Evolutionary conservation across 2,329 filamentous ascomycete species (phyloP).

Genomic region (Microsporum audouinii): DNA sequence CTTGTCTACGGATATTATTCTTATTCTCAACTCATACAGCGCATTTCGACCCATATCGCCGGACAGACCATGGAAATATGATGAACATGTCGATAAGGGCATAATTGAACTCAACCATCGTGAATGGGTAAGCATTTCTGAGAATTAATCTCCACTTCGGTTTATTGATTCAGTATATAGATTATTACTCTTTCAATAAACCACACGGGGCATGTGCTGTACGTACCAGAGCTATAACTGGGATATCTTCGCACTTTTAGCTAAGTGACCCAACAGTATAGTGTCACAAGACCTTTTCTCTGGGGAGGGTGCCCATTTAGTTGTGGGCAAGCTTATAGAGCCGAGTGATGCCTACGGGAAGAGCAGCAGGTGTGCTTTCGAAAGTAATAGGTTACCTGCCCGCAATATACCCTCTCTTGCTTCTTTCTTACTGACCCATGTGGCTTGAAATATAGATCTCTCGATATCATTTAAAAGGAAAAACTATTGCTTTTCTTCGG

Average conservation of each 20-base stretch:
- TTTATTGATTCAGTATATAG: slow-evolving; percentile 14
- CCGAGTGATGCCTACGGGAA: not conserved
- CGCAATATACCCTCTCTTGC: not conserved
- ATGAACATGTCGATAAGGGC: not conserved
- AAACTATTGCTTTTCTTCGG: slow-evolving; percentile 27
- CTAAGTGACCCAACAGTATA: not conserved
- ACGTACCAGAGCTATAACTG: not conserved
- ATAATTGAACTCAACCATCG: slow-evolving; percentile 1
- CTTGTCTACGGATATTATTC: not conserved
- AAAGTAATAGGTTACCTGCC: not conserved
- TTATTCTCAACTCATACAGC: not conserved
- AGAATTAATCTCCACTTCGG: not conserved
- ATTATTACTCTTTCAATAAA: slow-evolving; percentile 29
- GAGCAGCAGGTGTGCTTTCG: not conserved
- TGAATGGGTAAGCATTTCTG: slow-evolving; percentile 12
- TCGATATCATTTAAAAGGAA: slow-evolving; percentile 17
- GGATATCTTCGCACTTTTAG: not conserved
- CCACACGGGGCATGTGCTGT: slow-evolving; percentile 21
- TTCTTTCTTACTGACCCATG: not conserved
- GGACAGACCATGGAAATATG: slow-evolving; percentile 9
- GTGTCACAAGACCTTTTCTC: not conserved
- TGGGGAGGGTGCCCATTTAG: not conserved
- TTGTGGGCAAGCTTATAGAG: slow-evolving; percentile 5
- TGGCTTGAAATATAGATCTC: not conserved
- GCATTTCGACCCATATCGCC: slow-evolving; percentile 3